phyloP scores from a whole-genome alignment of 371 early-diverging fungal species.

The Amoeboaphelidium protococcarum region DNA sequence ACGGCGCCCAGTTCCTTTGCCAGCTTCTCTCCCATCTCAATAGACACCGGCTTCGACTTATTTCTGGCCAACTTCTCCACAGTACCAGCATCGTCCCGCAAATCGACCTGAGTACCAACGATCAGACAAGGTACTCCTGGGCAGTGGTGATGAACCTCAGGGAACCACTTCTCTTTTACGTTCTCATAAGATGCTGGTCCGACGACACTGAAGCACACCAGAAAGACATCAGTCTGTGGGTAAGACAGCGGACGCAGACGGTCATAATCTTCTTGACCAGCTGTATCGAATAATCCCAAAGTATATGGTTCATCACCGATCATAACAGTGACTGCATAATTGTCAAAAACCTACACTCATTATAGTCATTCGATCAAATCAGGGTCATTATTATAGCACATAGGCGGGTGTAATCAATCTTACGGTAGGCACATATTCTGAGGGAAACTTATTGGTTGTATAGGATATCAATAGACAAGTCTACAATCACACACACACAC shows the following conservation, averaged over 20 bases:
- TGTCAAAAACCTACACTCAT: constrained; percentile 61
- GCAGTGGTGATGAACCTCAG: constrained; percentile 84
- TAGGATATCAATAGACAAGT: constrained; percentile 92
- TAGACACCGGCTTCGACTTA: constrained; percentile 49
- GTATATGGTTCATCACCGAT: constrained; percentile 79
- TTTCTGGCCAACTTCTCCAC: constrained; percentile 54
- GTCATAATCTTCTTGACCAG: constrained; percentile 94
- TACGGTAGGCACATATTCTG: constrained; percentile 92
- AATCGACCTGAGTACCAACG: constrained; percentile 87
- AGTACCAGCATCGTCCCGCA: constrained; percentile 58
- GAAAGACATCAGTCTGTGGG: constrained; percentile 51
- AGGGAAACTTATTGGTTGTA: constrained; percentile 94
- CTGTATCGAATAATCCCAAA: constrained; percentile 86
- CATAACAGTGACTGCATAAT: constrained; percentile 96
- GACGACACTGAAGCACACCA: constrained; percentile 87
- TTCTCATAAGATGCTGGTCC: constrained; percentile 61
- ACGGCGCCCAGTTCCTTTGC: constrained; percentile 71
- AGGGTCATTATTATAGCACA: no score
- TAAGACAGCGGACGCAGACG: constrained; percentile 83
- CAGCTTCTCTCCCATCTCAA: constrained; percentile 22
- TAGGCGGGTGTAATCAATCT: no score
- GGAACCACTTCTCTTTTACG: constrained; percentile 30
- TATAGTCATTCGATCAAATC: no score
- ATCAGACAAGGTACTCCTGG: constrained; percentile 87
- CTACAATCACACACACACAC: no score